These are phyloP conservation scores for Taiozyma sp. DNA, from an alignment of 1,139 yeast species.

Conservation along the genomic window DNA sequence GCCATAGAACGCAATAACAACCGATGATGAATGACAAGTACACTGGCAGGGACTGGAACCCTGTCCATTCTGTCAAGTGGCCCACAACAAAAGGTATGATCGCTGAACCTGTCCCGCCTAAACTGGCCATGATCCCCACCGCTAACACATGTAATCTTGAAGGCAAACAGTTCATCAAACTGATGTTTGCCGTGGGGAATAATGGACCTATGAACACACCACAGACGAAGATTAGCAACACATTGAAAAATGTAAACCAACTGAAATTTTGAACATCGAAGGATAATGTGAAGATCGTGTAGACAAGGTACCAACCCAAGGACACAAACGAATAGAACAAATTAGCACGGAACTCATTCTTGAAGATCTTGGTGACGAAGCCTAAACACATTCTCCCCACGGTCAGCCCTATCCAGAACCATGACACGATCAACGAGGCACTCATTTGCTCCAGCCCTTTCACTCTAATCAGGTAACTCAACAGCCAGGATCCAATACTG, in stretches of 20 bases:
- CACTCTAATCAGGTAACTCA: conserved; percentile 51
- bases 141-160: conserved; percentile 58
- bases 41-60: conserved; percentile 27
- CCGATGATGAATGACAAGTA: conserved; percentile 24
- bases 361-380: conserved; percentile 49
- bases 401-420: conserved; percentile 65
- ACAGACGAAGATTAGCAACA: conserved; percentile 43
- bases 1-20: conserved; percentile 28
- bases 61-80: conserved; percentile 27
- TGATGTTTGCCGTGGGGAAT: conserved; percentile 70
- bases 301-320: conserved; percentile 19
- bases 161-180: conserved; percentile 62
- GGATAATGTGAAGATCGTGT: conserved; percentile 16
- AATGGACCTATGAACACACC: conserved; percentile 79
- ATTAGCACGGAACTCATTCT: conserved; percentile 48
- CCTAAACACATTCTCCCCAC: conserved; percentile 57
- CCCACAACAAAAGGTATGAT: conserved; percentile 64
- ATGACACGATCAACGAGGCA: conserved; percentile 57
- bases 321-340: conserved; percentile 30
- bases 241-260: conserved; percentile 24
- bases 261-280: conserved; percentile 9
- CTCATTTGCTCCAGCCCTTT: conserved; percentile 39
- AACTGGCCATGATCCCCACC: conserved; percentile 70
- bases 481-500: conserved; percentile 67
- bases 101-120: conserved; percentile 83